These are phyloP conservation scores for Metschnikowia picachoensis DNA, from an alignment of 805 yeast genomes.

Conservation along the genomic window DNA sequence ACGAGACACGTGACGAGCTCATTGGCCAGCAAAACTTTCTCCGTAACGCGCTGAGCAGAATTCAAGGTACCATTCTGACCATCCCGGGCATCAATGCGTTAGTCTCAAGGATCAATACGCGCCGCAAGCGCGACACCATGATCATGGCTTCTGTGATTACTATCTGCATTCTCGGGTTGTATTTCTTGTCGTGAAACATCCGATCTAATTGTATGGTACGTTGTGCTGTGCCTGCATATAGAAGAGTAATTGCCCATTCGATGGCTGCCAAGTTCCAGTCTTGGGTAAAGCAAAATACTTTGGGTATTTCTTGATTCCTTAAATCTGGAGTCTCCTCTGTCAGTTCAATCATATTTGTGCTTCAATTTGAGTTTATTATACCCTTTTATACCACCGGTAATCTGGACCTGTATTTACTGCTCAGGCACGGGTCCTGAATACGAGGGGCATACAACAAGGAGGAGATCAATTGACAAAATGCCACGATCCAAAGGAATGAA, in stretches of 20 bases:
- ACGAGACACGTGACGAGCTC: constrained; percentile 84
- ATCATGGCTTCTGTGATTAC: constrained; percentile 76
- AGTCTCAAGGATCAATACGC: constrained; percentile 75
- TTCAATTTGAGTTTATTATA: too few species aligned
- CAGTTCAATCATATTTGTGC: too few species aligned
- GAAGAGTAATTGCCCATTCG: not conserved
- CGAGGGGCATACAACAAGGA: too few species aligned
- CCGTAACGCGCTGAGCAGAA: constrained; percentile 57
- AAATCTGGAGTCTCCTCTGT: too few species aligned
- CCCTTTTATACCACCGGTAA: too few species aligned
- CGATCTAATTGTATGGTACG: not conserved
- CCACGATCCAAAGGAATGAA: too few species aligned
- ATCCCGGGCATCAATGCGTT: constrained; percentile 82
- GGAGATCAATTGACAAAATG: too few species aligned
- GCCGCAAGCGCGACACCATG: constrained; percentile 83
- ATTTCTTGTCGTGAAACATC: constrained; percentile 30
- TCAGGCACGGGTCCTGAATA: too few species aligned
- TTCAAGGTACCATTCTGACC: constrained; percentile 56
- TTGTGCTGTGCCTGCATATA: not conserved
- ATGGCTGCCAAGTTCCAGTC: too few species aligned
- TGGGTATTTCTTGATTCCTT: too few species aligned
- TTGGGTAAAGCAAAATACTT: too few species aligned
- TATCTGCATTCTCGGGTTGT: constrained; percentile 65
- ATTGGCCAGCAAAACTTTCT: constrained; percentile 64
- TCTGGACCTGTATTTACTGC: too few species aligned